These are phyloP conservation scores for Eucalyptus curtisii DNA, from an alignment of 345 rosid genomes.

Conservation along the genomic window DNA sequence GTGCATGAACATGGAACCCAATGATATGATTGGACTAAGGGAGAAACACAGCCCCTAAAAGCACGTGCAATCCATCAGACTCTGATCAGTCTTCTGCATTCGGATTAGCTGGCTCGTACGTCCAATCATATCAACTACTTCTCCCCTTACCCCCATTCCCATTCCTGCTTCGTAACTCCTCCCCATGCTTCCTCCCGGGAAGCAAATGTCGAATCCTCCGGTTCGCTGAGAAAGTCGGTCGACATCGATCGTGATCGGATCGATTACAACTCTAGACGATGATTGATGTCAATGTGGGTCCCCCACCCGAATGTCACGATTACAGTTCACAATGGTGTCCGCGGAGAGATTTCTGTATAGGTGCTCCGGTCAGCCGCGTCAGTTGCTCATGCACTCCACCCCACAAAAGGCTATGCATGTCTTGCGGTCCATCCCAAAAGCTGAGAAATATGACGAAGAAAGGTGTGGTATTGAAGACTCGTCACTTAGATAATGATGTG, in stretches of 20 bases:
- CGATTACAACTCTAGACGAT: neutral
- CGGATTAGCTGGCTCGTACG: neutral
- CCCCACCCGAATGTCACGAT: neutral
- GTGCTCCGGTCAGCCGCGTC: neutral
- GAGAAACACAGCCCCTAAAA: neutral
- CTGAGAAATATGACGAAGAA: neutral
- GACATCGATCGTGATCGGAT: neutral
- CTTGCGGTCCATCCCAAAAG: neutral
- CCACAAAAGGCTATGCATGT: neutral
- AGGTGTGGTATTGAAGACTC: neutral
- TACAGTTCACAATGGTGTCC: neutral
- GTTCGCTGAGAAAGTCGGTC: neutral
- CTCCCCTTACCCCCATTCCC: neutral
- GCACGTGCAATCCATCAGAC: neutral
- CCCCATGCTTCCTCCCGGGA: constrained; percentile 42
- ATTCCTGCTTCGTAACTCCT: neutral
- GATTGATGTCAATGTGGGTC: neutral
- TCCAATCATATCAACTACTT: neutral
- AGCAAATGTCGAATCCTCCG: neutral
- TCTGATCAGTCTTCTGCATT: neutral
- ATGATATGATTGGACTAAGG: constrained; percentile 1
- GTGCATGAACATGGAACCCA: neutral
- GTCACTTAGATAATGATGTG: neutral
- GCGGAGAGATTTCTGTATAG: neutral
- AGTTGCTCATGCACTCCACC: neutral